A percentile compares a stretch with the other conserved stretches of the same genome.
Conservation (phyloP, 768 basidiomycete genomes). For the Podaxis sp. region DNA sequence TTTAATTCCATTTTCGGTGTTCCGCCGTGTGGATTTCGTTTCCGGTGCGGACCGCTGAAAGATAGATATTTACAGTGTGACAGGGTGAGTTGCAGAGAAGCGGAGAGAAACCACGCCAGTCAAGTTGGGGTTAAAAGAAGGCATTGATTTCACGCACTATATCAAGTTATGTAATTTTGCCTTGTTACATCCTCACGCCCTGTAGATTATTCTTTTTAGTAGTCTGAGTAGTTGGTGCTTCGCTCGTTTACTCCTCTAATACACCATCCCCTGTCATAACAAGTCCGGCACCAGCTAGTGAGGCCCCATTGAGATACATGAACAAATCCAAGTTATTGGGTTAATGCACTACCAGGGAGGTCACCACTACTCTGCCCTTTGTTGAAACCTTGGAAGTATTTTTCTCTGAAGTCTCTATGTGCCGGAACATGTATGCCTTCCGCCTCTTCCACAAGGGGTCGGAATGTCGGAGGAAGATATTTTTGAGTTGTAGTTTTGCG, state of each 20-base stretch:
- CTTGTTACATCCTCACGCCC: too few relatives aligned
- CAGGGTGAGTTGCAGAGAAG: background rate
- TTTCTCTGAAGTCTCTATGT: constrained; percentile 85
- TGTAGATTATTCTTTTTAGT: too few relatives aligned
- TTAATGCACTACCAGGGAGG: background rate
- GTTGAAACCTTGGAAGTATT: constrained; percentile 84
- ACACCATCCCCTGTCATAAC: too few relatives aligned
- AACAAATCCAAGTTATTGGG: background rate
- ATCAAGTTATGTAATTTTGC: too few relatives aligned
- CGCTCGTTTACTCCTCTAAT: too few relatives aligned
- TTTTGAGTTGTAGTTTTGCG: constrained; percentile 55
- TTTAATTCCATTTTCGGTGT: background rate
- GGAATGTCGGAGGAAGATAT: constrained; percentile 58
- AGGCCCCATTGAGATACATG: background rate
- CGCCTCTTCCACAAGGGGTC: constrained; percentile 22
- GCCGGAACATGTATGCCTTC: constrained; percentile 59
- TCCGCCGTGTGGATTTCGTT: background rate
- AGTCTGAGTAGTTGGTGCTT: too few relatives aligned
- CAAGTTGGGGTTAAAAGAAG: background rate
- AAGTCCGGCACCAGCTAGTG: background rate
- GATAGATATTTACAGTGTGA: background rate
- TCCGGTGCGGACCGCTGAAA: background rate
- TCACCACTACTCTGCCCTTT: constrained; percentile 16
- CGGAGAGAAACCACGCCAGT: background rate
- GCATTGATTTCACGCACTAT: background rate